Evolutionary conservation across 2,329 filamentous ascomycete genomes (phyloP), one percentile per base, ranked within the genome.

Genomic region (Erysiphe neolycopersici): DNA sequence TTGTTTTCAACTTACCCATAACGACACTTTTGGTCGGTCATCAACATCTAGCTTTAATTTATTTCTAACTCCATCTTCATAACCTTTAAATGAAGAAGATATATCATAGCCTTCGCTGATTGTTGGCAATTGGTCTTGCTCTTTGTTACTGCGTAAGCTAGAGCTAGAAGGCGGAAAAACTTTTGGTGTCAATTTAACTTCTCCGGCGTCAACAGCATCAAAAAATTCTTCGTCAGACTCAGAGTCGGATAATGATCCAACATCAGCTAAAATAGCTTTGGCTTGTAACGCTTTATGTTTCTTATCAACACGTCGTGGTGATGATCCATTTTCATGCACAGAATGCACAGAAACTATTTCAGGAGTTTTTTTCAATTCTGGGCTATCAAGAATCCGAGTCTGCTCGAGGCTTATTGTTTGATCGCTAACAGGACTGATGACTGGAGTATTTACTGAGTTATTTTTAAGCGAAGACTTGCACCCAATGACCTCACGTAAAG

Each of bases 211-310:
- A 5, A 98, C 78, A 9, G 89, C 89, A 61, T 98, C 89, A 52
- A 95, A 98, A 59, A 98, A 98, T 56, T 95, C 87, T 43, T 93
- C 79, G 41, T 83, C 83, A 31, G 80, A 79, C 44, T 87, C 84
- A 0, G 67, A 68, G 43, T 73, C 75, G 9, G 81, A 89, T 26
- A 89, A 60, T 46, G 78, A 73, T n/a, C 65, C 68, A 38, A 87
- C 68, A 50, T 80, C 71, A 29, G 74, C 73, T 37, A 89, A 69
- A 2, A 70, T 65, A 0, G 77, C 76, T 55, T 74, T 75, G 46
- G 73, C 71, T 43, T 71, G 66, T 33, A 62, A 59, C 11, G 68
- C 52, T 47, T 55, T 62, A 50, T 54, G 60, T 11, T 53, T 55
- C 5, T 63, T 62, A 2, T 65, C 62, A 48, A 61, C 64, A 16